Evolutionary conservation across 23 red algal genomes (phyloP).

Genomic region (Gracilariopsis chorda): DNA sequence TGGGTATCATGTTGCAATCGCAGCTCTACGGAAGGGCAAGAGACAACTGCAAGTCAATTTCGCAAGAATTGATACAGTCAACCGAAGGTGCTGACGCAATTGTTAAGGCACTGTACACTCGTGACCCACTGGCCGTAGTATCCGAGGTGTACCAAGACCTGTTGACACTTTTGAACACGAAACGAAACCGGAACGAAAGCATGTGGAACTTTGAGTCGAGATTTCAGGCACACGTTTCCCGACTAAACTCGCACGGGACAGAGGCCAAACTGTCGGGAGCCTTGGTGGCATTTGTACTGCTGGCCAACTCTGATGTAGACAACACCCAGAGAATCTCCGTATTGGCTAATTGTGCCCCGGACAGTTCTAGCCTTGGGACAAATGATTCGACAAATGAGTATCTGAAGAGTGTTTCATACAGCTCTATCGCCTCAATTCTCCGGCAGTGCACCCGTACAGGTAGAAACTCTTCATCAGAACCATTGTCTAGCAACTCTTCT

Average conservation of each 20-base stretch:
- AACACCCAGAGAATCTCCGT: conserved; percentile 16
- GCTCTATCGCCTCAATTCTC: conserved; percentile 5
- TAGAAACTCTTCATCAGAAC: neutral
- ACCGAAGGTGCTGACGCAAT: too few relatives aligned
- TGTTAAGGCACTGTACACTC: too few relatives aligned
- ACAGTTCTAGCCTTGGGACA: neutral
- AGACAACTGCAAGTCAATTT: too few relatives aligned
- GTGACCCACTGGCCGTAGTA: too few relatives aligned
- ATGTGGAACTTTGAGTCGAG: too few relatives aligned
- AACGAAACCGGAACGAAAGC: too few relatives aligned
- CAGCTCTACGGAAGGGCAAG: too few relatives aligned
- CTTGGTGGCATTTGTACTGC: neutral
- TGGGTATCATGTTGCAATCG: too few relatives aligned
- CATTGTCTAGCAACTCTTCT: neutral
- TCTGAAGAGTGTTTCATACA: neutral
- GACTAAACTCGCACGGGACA: neutral
- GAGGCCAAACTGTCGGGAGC: neutral
- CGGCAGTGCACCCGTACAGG: conserved; percentile 28
- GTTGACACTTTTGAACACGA: too few relatives aligned
- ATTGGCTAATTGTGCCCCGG: neutral
- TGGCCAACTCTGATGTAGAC: conserved; percentile 1
- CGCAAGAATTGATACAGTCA: too few relatives aligned
- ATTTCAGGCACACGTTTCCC: neutral
- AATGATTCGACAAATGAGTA: neutral
- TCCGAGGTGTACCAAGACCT: too few relatives aligned